Evolutionary conservation across 2,329 filamentous ascomycete species (phyloP).

Genomic region (Zopfia rhizophila): DNA sequence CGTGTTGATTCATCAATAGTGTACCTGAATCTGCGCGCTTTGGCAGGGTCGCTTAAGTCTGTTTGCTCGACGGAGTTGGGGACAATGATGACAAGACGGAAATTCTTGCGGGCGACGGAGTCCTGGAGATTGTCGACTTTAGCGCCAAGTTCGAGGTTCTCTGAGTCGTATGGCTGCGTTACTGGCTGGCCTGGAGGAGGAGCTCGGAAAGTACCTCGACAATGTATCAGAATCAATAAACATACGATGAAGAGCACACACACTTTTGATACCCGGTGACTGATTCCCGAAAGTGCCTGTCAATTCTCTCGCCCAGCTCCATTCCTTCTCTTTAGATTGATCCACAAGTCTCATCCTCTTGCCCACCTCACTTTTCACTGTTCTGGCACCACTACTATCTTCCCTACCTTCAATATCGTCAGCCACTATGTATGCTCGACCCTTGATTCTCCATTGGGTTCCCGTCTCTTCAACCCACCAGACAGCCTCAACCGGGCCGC

Average conservation of each 20-base stretch:
- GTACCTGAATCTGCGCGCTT: constrained; percentile 74
- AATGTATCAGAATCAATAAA: constrained; percentile 7
- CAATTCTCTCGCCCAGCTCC: constrained; percentile 83
- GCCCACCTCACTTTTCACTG: constrained; percentile 69
- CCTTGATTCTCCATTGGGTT: constrained; percentile 87
- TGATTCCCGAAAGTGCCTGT: constrained; percentile 92
- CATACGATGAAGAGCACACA: constrained; percentile 31
- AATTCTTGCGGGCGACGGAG: constrained; percentile 75
- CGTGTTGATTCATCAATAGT: constrained; percentile 62
- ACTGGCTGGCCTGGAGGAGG: constrained; percentile 62
- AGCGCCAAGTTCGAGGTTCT: constrained; percentile 63
- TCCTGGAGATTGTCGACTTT: constrained; percentile 79
- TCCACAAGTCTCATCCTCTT: constrained; percentile 70
- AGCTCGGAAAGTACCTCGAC: constrained; percentile 69
- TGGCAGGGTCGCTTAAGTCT: constrained; percentile 74
- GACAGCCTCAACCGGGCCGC: constrained; percentile 80
- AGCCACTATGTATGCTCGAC: constrained; percentile 78
- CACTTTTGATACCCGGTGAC: constrained; percentile 79
- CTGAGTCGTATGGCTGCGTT: constrained; percentile 56
- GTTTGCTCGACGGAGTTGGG: constrained; percentile 80
- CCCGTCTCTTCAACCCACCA: constrained; percentile 79
- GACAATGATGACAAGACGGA: constrained; percentile 86
- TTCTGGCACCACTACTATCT: constrained; percentile 64
- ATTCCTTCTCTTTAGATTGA: constrained; percentile 60
- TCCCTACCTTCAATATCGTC: constrained; percentile 69